Evolutionary conservation across 768 basidiomycete genomes (phyloP).

Genomic region (Asterophora parasitica): DNA sequence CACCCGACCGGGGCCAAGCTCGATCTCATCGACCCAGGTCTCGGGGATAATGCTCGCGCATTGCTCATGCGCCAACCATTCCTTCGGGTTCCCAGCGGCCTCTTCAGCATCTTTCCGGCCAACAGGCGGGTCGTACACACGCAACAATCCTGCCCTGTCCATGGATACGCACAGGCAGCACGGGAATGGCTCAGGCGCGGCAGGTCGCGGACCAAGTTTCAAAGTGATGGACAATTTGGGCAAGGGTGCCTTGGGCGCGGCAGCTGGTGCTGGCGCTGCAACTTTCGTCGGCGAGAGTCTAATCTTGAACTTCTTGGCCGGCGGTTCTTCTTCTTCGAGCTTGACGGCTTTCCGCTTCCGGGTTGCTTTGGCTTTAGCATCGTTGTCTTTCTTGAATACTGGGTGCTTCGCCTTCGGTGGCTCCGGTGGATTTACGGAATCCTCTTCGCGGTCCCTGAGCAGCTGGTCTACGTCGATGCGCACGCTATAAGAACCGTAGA

Average conservation of each 20-base stretch:
- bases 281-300: constrained; percentile 28
- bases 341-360: constrained; percentile 41
- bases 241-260: constrained; percentile 8
- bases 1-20: constrained; percentile 31
- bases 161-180: constrained; percentile 66
- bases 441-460: constrained; percentile 59
- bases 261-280: constrained; percentile 14
- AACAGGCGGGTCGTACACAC: constrained; percentile 63
- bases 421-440: constrained; percentile 23
- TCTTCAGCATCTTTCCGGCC: constrained; percentile 49
- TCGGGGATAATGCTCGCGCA: constrained; percentile 85
- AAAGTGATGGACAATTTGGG: constrained; percentile 55
- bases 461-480: constrained; percentile 91
- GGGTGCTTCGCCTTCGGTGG: constrained; percentile 18
- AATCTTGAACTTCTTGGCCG: constrained; percentile 45
- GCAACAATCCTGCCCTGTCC: constrained; percentile 49
- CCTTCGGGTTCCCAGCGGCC: constrained; percentile 37
- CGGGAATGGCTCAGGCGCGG: constrained; percentile 52
- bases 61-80: constrained; percentile 74
- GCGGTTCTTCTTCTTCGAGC: constrained; percentile 30
- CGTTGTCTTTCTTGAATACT: constrained; percentile 19
- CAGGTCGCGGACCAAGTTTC: constrained; percentile 61
- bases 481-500: constrained; percentile 49
- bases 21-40: constrained; percentile 81
- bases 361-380: constrained; percentile 36